These are phyloP conservation scores for Lepiota subincarnata DNA, from an alignment of 768 basidiomycete species.

Conservation along the genomic window DNA sequence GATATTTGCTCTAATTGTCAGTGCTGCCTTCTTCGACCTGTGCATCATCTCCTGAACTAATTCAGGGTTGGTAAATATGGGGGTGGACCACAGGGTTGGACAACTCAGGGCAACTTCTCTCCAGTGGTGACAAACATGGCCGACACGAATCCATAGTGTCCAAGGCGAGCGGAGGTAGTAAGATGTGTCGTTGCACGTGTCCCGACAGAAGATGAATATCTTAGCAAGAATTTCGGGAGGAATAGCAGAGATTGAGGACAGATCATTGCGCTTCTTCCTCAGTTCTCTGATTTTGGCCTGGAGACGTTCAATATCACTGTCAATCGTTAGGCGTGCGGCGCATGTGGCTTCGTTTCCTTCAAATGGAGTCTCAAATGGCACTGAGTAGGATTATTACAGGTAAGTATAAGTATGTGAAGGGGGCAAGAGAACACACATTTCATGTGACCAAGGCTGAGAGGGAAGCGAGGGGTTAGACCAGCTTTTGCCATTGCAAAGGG, in stretches of 20 bases:
- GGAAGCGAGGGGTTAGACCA: slow-evolving; percentile 25
- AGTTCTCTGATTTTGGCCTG: slow-evolving; percentile 30
- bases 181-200: neutral
- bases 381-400: neutral
- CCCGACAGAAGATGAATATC: slow-evolving; percentile 30
- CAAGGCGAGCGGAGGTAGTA: slow-evolving; percentile 12
- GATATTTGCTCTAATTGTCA: slow-evolving; percentile 22
- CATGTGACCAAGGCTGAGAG: slow-evolving; percentile 4
- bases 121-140: slow-evolving; percentile 40
- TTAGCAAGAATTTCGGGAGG: slow-evolving; percentile 39
- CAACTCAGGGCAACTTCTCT: slow-evolving; percentile 37
- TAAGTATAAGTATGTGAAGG: neutral
- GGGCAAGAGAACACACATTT: slow-evolving; percentile 15
- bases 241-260: slow-evolving; percentile 34
- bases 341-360: slow-evolving; percentile 15
- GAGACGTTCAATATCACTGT: slow-evolving; percentile 31
- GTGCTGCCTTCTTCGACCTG: slow-evolving; percentile 39
- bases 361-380: slow-evolving; percentile 12
- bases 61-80: slow-evolving; percentile 26
- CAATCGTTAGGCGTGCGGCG: slow-evolving; percentile 28
- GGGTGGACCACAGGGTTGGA: slow-evolving; percentile 37
- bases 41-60: slow-evolving; percentile 41
- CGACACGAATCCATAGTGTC: slow-evolving; percentile 32
- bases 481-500: slow-evolving; percentile 19
- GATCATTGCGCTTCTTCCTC: slow-evolving; percentile 31